Percentiles rank a stretch among this genome's conserved stretches.
Evolutionary conservation across 1,284 basidiomycete genomes (phyloP).

Genomic region (Irpex lacteus): DNA sequence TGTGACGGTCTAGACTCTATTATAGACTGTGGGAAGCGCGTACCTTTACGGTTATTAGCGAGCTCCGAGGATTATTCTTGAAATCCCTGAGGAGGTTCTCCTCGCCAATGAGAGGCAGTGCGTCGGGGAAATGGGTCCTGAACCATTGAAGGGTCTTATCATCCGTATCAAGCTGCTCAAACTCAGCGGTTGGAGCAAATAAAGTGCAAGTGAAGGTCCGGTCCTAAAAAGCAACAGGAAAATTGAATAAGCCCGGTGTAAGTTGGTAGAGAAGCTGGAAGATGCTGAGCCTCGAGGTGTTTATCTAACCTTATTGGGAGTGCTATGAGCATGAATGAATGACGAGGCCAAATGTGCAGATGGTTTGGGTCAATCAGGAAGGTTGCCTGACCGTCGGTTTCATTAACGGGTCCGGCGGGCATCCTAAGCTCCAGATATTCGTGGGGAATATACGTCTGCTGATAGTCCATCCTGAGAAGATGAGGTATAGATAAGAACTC

Average conservation of each 20-base stretch:
- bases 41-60: conserved; percentile 91
- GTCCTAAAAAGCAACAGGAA: conserved; percentile 48
- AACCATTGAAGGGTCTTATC: conserved; percentile 78
- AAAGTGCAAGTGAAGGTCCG: conserved; percentile 89
- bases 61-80: conserved; percentile 79
- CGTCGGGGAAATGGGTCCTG: conserved; percentile 83
- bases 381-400: conserved; percentile 54
- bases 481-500: conserved; percentile 14
- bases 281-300: conserved; percentile 13
- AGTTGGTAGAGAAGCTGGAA: conserved; percentile 20
- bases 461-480: conserved; percentile 81
- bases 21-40: conserved; percentile 23
- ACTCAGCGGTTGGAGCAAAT: conserved; percentile 83
- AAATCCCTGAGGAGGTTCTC: conserved; percentile 76
- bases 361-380: conserved; percentile 93
- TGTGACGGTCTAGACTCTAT: conserved; percentile 8
- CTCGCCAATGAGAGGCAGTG: conserved; percentile 81
- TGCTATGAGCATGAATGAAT: conserved; percentile 98
- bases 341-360: conserved; percentile 98
- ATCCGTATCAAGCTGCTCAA: conserved; percentile 64
- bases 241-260: conserved; percentile 19
- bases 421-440: conserved; percentile 97
- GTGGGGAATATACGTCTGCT: conserved; percentile 92
- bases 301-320: conserved; percentile 85
- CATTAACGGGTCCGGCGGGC: conserved; percentile 63